Base-by-base conservation (phyloP, 2,329 filamentous ascomycete genomes). In the Ceratocystis ficicola region DNA sequence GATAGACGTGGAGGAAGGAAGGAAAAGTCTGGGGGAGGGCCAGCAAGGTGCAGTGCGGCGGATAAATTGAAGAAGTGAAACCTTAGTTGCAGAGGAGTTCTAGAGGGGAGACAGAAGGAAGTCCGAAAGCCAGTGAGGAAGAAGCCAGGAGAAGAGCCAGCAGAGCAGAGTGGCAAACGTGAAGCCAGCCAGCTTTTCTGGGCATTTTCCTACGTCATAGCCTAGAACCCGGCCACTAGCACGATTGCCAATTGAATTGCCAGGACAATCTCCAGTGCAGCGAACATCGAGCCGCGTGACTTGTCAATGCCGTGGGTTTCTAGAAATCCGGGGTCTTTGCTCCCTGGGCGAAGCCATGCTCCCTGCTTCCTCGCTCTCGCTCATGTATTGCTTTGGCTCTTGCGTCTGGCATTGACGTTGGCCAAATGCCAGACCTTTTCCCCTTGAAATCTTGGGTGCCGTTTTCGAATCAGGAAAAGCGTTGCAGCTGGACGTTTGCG, bases 41-140 rank as follows among this genome's bases (percentile, higher is more conserved):
- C 17, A 22, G 8, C 48, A 52, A 22, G n/a, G n/a, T 8, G n/a
- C 48, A 25, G 48, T 15, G 36, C 10, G 12, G n/a, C 22, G 22
- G 25, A 57, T 55, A 20, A 55, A 55, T 15, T 55, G 50, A 52
- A 12, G 48, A 20, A 52, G 25, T 52, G 48, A 52, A 52, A 52
- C 48, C 48, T 52, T 20, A 20, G 36, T 41, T 41, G 36, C 36
- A 41, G 36, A 41, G 36, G 36, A 41, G 12, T 41, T 20, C 46
- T 5, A n/a, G 22, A 50, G 22, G 22, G 17, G 25, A 50, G 17
- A 20, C 20, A 22, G 8, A 52, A 4, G n/a, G 22, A 52, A 20
- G 22, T 25, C 22, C 1, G 22, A 25, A 25, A 25, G 22, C 2
- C 22, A 25, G 22, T 25, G 22, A 25, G 22, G 2, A 25, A 2